phyloP scores from a whole-genome alignment of 1,284 basidiomycete species.

The Ganoderma sinense region DNA sequence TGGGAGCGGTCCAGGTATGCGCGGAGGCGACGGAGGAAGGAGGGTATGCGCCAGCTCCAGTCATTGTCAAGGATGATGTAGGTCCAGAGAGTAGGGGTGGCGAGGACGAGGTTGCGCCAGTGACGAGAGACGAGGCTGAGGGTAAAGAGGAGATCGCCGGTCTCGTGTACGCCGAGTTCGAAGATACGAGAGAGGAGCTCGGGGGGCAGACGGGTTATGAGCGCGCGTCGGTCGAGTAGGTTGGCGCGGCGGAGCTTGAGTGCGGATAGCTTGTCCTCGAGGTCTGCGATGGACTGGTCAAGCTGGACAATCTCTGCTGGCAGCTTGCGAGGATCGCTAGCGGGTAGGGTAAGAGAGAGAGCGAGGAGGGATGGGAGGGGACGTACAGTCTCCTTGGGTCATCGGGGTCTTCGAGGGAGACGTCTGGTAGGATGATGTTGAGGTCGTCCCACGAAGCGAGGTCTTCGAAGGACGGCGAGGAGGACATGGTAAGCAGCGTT shows the following conservation, averaged over 20 bases:
- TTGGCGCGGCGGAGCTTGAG: constrained; percentile 35
- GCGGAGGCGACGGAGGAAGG: constrained; percentile 39
- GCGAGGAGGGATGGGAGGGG: not conserved
- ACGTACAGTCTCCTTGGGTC: constrained; percentile 32
- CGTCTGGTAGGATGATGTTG: constrained; percentile 25
- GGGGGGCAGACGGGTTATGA: constrained; percentile 41
- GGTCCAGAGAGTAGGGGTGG: constrained; percentile 42
- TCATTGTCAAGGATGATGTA: constrained; percentile 41
- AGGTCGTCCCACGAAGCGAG: constrained; percentile 41
- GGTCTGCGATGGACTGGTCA: constrained; percentile 36
- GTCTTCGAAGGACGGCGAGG: constrained; percentile 35
- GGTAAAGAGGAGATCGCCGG: constrained; percentile 31
- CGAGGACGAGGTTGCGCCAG: constrained; percentile 39
- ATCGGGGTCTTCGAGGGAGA: constrained; percentile 26
- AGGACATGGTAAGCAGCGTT: constrained; percentile 6
- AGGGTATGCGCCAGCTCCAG: constrained; percentile 38
- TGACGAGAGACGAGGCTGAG: constrained; percentile 40
- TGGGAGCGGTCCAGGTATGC: constrained; percentile 39
- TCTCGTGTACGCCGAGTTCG: constrained; percentile 42
- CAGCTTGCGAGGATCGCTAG: constrained; percentile 33
- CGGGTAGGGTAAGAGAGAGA: constrained; percentile 23
- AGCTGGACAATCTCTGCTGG: constrained; percentile 37
- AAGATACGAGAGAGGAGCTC: constrained; percentile 45
- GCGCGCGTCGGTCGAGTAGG: constrained; percentile 38
- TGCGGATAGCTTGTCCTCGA: constrained; percentile 35